These are phyloP conservation scores for Aspergillus brunneoviolaceus DNA, from an alignment of 2,329 filamentous ascomycete genomes.

Conservation along the genomic window DNA sequence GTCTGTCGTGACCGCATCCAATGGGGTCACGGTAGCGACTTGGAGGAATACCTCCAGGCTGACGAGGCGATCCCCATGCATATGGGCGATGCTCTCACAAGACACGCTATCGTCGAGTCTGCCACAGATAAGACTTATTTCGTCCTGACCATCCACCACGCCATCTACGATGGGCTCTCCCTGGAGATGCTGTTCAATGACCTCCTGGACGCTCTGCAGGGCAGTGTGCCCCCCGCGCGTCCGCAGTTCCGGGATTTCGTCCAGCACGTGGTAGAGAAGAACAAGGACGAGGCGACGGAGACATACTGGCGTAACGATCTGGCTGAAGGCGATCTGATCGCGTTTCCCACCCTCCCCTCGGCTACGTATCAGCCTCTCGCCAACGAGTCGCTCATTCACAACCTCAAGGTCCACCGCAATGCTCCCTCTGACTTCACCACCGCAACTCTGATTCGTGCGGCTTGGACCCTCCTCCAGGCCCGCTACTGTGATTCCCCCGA, in stretches of 20 bases:
- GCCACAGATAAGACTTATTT: slow-evolving; percentile 27
- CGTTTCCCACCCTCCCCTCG: slow-evolving; percentile 42
- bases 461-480: slow-evolving; percentile 43
- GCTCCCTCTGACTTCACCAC: slow-evolving; percentile 31
- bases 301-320: slow-evolving; percentile 47
- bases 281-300: slow-evolving; percentile 34
- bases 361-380: slow-evolving; percentile 27
- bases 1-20: slow-evolving; percentile 22
- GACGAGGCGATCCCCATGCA: slow-evolving; percentile 19
- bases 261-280: slow-evolving; percentile 41
- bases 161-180: slow-evolving; percentile 43
- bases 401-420: neutral
- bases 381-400: slow-evolving; percentile 4
- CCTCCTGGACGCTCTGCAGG: slow-evolving; percentile 8
- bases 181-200: slow-evolving; percentile 15
- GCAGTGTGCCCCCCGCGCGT: slow-evolving; percentile 16
- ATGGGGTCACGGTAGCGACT: slow-evolving; percentile 20
- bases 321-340: slow-evolving; percentile 38
- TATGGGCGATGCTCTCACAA: slow-evolving; percentile 19
- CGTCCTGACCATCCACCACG: slow-evolving; percentile 47
- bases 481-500: slow-evolving; percentile 40
- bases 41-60: slow-evolving; percentile 15
- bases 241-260: slow-evolving; percentile 38
- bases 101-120: slow-evolving; percentile 16
- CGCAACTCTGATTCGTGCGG: slow-evolving; percentile 43